Conservation (phyloP, 2,329 filamentous ascomycete genomes). For the Chalaropsis thielavioides region DNA sequence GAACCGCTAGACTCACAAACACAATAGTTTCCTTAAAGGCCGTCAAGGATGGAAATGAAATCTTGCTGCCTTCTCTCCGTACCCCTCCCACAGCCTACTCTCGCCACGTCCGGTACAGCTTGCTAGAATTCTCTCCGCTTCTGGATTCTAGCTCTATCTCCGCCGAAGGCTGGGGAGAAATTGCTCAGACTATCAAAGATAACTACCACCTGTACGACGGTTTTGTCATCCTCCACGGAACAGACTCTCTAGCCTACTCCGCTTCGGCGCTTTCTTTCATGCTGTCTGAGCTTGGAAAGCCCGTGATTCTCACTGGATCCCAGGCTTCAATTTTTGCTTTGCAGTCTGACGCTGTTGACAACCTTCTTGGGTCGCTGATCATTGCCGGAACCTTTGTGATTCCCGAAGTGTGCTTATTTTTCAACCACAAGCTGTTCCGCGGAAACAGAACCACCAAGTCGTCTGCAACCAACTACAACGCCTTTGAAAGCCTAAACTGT, state of each 20-base stretch:
- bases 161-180: slow-evolving; percentile 71
- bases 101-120: slow-evolving; percentile 67
- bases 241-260: slow-evolving; percentile 79
- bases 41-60: slow-evolving; percentile 34
- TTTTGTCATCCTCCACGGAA: slow-evolving; percentile 83
- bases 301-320: slow-evolving; percentile 71
- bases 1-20: neutral
- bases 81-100: slow-evolving; percentile 70
- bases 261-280: slow-evolving; percentile 86
- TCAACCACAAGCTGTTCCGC: slow-evolving; percentile 79
- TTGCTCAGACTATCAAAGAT: slow-evolving; percentile 60
- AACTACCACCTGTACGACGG: slow-evolving; percentile 86
- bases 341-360: slow-evolving; percentile 83
- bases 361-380: slow-evolving; percentile 74
- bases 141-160: slow-evolving; percentile 87
- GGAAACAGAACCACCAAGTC: slow-evolving; percentile 83
- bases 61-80: slow-evolving; percentile 51
- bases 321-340: slow-evolving; percentile 80
- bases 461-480: slow-evolving; percentile 71
- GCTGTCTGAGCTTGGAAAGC: slow-evolving; percentile 80
- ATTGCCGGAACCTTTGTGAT: slow-evolving; percentile 87
- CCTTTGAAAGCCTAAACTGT: slow-evolving; percentile 79
- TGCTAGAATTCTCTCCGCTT: slow-evolving; percentile 70
- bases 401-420: slow-evolving; percentile 85
- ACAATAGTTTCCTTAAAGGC: slow-evolving; percentile 35